Base-by-base conservation (phyloP, 768 basidiomycete species). In the Pisolithus sp. region DNA sequence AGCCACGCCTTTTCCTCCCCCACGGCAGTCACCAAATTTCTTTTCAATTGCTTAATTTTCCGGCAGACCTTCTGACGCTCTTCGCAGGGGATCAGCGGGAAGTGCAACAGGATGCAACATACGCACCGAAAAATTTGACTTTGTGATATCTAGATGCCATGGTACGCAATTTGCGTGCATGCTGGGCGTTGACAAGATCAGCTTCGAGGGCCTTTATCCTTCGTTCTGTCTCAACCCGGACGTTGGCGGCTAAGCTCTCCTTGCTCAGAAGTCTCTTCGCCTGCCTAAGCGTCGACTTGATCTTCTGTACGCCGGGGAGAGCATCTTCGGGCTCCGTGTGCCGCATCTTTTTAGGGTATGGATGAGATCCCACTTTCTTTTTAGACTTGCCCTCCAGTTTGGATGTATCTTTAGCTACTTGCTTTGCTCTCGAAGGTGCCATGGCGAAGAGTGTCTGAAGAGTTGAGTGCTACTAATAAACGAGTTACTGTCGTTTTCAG, bases 71-170 rank as follows among this genome's bases (percentile, higher is more conserved):
- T 97, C 70, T 91, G 83, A 42, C 92, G 82, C 66, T 97, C 93
- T 95, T 58, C 18, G 46, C 23, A 28, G 40, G 24, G 20, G 37
- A 41, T 23, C 18, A 37, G 50, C 18, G 13, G 18, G 4, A 30
- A 18, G 24, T 21, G 0, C 18, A 44, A 15, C 13, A 1, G 24
- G 17, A 30, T 43, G 6, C 28, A 26, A 15, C 12, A 37, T n/a
- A 65, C 76, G 57, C 55, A 93, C 93, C 93, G 56, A 98, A 96
- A 71, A 98, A 98, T 67, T 92, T 94, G 60, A 93, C 73, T 72
- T 83, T 91, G 59, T 93, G 93, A 67, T 98, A 98, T 55, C 80
- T 80, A 38, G 78, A 68, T 0, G 89, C 88, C 59, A 89, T 73
- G 40, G 82, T 72, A 43, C 86, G 80, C 67, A 91, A 89, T 64